These are phyloP conservation scores for Casuarina glauca DNA, from an alignment of 306 rosid genomes.

Conservation along the genomic window DNA sequence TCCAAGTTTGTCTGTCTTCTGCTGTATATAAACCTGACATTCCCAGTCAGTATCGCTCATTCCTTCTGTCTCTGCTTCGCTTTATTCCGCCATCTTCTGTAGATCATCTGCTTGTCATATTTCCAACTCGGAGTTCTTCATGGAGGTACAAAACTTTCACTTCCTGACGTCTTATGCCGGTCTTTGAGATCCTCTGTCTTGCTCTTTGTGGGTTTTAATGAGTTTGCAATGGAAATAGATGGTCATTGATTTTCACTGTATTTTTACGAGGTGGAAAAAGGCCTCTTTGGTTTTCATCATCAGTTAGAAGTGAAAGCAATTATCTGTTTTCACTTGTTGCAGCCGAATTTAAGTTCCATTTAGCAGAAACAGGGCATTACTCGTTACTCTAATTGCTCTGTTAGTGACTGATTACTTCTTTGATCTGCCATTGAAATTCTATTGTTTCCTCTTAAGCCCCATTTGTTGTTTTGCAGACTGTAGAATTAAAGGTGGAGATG, in stretches of 20 bases:
- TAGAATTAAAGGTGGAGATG: slow-evolving; percentile 93
- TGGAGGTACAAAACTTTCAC: slow-evolving; percentile 22
- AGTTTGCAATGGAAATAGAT: not conserved
- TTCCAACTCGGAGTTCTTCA: slow-evolving; percentile 15
- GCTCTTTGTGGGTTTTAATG: not conserved
- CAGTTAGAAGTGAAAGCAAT: too few species aligned
- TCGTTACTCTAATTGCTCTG: not conserved
- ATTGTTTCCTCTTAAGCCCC: not conserved
- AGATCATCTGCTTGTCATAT: not conserved
- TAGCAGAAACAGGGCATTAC: not conserved
- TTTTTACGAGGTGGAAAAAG: not conserved
- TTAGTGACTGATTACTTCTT: not conserved
- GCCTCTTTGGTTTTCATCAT: not conserved
- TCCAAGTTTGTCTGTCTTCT: slow-evolving; percentile 8
- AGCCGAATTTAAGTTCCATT: too few species aligned
- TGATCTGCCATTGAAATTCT: not conserved
- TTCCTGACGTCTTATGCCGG: not conserved
- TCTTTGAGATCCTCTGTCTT: not conserved
- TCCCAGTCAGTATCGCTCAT: slow-evolving; percentile 18
- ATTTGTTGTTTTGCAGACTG: slow-evolving; percentile 47
- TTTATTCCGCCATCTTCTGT: slow-evolving; percentile 8
- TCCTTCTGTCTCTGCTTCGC: not conserved
- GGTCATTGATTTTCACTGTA: not conserved
- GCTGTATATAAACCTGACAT: slow-evolving; percentile 5
- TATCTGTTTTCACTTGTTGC: too few species aligned